Percentiles rank a stretch among this genome's conserved stretches.
phyloP scores from a whole-genome alignment of 352 stramenopile species.

The Pythium dissimile region DNA sequence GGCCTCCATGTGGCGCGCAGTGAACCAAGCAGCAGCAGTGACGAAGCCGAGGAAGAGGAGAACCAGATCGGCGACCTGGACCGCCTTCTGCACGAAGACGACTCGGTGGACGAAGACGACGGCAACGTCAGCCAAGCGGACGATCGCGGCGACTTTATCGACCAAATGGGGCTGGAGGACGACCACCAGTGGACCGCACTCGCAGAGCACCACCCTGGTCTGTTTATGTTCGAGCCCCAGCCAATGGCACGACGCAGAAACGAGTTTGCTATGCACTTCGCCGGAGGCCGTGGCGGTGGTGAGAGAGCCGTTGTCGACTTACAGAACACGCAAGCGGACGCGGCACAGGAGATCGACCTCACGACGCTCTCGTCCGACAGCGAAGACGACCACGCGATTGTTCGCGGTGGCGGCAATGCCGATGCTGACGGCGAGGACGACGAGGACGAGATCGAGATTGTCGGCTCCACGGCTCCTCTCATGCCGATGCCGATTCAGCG shows the following conservation, averaged over 20 bases:
- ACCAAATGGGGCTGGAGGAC: slow-evolving; percentile 5
- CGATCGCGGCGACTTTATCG: background rate
- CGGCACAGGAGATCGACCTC: slow-evolving; percentile 58
- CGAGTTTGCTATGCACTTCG: slow-evolving; percentile 8
- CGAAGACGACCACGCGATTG: slow-evolving; percentile 32
- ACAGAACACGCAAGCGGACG: slow-evolving; percentile 2
- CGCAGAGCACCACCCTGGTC: background rate
- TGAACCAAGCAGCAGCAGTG: slow-evolving; percentile 9
- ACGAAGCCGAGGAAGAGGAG: slow-evolving; percentile 1
- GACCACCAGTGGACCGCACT: background rate
- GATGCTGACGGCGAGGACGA: slow-evolving; percentile 22
- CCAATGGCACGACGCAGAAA: background rate
- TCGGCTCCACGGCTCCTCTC: slow-evolving; percentile 21
- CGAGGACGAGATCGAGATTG: slow-evolving; percentile 61
- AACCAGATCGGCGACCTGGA: background rate
- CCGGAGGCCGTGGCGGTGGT: background rate
- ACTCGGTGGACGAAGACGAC: background rate
- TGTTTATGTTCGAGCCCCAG: background rate
- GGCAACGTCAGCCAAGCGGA: background rate
- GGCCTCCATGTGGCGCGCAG: background rate
- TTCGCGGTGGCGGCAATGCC: background rate
- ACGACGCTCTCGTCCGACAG: slow-evolving; percentile 54
- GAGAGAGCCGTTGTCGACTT: background rate
- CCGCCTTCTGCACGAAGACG: slow-evolving; percentile 1
- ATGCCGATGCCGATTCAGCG: slow-evolving; percentile 19